A percentile compares a stretch with the other conserved stretches of the same genome.
Conservation (phyloP, 2,329 filamentous ascomycete genomes). For the Pyricularia sp. region DNA sequence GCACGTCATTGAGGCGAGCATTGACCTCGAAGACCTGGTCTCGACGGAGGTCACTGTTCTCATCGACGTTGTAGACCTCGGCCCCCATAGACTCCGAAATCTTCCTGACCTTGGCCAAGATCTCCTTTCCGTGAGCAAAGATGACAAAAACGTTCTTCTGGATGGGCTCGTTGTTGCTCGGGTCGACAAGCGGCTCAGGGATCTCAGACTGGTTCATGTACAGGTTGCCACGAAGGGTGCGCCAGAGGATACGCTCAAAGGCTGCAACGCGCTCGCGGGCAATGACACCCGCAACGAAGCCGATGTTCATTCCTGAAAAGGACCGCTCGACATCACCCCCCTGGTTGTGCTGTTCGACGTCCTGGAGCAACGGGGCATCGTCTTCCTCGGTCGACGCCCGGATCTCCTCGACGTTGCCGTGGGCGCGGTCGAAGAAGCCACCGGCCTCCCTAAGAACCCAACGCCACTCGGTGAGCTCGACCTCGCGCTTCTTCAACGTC, state of each 20-base stretch:
- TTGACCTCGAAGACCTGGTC: constrained; percentile 98
- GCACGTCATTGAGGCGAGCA: constrained; percentile 76
- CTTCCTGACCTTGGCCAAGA: constrained; percentile 96
- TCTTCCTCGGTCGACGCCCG: constrained; percentile 80
- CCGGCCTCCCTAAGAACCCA: constrained; percentile 95
- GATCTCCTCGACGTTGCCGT: constrained; percentile 94
- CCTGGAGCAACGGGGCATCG: constrained; percentile 83
- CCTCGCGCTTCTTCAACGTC: constrained; percentile 92
- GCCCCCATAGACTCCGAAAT: constrained; percentile 96
- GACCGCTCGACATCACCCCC: constrained; percentile 63
- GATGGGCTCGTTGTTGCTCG: constrained; percentile 79
- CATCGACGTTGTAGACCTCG: constrained; percentile 91
- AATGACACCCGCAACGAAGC: constrained; percentile 94
- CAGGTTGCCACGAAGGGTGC: constrained; percentile 89
- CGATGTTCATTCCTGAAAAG: constrained; percentile 97
- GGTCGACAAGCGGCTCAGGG: constrained; percentile 81
- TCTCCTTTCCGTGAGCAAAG: constrained; percentile 96
- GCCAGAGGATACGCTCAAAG: constrained; percentile 96
- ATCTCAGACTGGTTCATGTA: constrained; percentile 99
- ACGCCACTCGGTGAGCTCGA: constrained; percentile 94
- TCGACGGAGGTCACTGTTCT: constrained; percentile 87
- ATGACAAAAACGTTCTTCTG: constrained; percentile 99
- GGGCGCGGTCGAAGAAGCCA: constrained; percentile 91
- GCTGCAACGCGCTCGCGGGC: constrained; percentile 82
- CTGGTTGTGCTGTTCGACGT: constrained; percentile 70